Base-by-base conservation (phyloP, 495 filamentous ascomycete genomes). In the Hyaloscypha variabilis region DNA sequence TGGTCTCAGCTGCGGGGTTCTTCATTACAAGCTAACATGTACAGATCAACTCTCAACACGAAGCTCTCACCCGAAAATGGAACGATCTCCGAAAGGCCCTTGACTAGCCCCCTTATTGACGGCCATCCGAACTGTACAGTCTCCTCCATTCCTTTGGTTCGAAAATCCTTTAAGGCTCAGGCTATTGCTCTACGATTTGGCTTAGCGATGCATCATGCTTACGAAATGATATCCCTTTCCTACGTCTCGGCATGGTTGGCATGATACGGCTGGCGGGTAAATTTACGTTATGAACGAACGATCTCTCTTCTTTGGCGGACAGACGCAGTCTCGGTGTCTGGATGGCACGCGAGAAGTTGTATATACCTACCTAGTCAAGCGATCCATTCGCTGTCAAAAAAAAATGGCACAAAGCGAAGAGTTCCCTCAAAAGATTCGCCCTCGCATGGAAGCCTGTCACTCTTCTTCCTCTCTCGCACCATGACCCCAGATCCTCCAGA, bases 1-100 rank as follows among this genome's bases (percentile, higher is more conserved):
- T 75, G 84, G 53, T 30, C 50, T 65, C 49, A n/a, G 13, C 34
- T 21, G n/a, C 34, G 63, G 58, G 23, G 6, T 29, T 39, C 31
- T 36, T 24, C 34, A 49, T 28, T 31, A n/a, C 21, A 14, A 29
- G 28, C 57, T 70, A 51, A 67, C n/a, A 25, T 39, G 4, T 4
- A 65, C 76, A 95, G 83, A 86, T 88, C 59, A 86, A 88, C 72
- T 79, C 87, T 60, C 80, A 91, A 67, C 86, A 96, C 72, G 92
- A 96, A 71, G 83, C 86, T 14, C 83, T 94, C 26, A 85, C 81
- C 60, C 87, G 91, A 67, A 92, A 90, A 79, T 94, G 90, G 91
- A 87, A 84, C 53, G 92, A 96, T 65, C 78, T 96, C 59, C 91
- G 88, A 73, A 88, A 87, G 68, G 85, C 86, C 46, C 83, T 90